Percentiles rank a stretch among this genome's conserved stretches.
Evolutionary conservation across 805 yeast species (phyloP).

Genomic region (Candida easanensis): DNA sequence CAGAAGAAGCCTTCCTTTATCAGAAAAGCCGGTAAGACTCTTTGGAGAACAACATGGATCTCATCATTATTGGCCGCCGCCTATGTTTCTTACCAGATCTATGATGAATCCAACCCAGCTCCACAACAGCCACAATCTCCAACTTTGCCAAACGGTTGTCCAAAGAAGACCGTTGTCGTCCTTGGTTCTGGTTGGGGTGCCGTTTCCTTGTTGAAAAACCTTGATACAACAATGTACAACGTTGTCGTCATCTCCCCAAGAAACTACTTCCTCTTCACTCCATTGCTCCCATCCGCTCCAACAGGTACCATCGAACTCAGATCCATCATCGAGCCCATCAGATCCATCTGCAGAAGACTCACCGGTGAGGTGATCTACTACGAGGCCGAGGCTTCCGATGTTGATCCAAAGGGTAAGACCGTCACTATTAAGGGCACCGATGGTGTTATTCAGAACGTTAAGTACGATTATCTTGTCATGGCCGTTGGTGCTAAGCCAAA

Average conservation of each 20-base stretch:
- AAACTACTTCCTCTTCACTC: conserved; percentile 93
- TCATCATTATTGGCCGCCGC: conserved; percentile 52
- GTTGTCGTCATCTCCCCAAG: conserved; percentile 91
- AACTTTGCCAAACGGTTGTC: conserved; percentile 43
- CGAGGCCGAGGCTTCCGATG: conserved; percentile 86
- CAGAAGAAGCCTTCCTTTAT: conserved; percentile 21
- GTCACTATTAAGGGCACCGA: conserved; percentile 58
- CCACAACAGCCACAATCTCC: conserved; percentile 61
- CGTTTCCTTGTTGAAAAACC: conserved; percentile 74
- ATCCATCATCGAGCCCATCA: conserved; percentile 91
- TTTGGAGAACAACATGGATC: conserved; percentile 48
- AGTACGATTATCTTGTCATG: conserved; percentile 80
- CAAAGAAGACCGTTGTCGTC: conserved; percentile 52
- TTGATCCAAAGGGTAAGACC: conserved; percentile 69
- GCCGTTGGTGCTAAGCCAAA: conserved; percentile 96
- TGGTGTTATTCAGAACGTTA: conserved; percentile 42
- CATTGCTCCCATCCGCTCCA: conserved; percentile 92
- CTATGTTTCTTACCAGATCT: conserved; percentile 60
- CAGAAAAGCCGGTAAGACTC: conserved; percentile 22
- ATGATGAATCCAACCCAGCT: conserved; percentile 59
- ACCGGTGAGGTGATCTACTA: conserved; percentile 76
- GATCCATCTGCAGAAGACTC: conserved; percentile 77
- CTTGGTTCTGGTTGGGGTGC: conserved; percentile 96
- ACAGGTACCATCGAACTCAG: conserved; percentile 89
- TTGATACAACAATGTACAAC: conserved; percentile 84